Evolutionary conservation across 371 early-diverging fungal species (phyloP).

Genomic region (Polyrhizophydium stewartii): DNA sequence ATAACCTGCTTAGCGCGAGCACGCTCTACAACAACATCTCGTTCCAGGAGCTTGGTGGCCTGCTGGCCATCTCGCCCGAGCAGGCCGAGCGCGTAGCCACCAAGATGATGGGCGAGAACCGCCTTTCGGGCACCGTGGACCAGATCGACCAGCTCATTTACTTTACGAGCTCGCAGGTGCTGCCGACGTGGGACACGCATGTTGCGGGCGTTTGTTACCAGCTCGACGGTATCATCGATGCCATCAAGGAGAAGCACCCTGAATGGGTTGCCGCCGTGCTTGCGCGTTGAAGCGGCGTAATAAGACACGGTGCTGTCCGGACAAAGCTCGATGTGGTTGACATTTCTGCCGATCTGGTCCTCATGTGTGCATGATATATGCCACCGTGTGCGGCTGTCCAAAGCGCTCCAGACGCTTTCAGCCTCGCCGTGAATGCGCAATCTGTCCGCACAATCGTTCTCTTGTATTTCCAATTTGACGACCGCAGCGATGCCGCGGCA

Average conservation of each 20-base stretch:
- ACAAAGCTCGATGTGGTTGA: no score
- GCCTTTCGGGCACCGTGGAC: conserved; percentile 85
- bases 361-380: no score
- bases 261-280: conserved; percentile 1
- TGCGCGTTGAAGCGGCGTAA: not conserved
- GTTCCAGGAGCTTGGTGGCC: conserved; percentile 73
- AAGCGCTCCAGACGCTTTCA: no score
- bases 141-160: conserved; percentile 80
- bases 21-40: conserved; percentile 86
- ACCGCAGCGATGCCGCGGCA: no score
- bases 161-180: conserved; percentile 38
- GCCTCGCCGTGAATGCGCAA: no score
- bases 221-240: conserved; percentile 29
- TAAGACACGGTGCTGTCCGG: no score
- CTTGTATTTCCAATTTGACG: no score
- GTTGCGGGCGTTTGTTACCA: conserved; percentile 36
- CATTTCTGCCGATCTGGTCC: no score
- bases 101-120: conserved; percentile 86
- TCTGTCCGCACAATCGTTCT: no score
- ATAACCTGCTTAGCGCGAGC: conserved; percentile 82
- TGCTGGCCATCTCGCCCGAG: conserved; percentile 70
- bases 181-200: conserved; percentile 35
- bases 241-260: conserved; percentile 7
- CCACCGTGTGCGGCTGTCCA: no score
- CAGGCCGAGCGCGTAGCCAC: conserved; percentile 82